A percentile compares a stretch with the other conserved stretches of the same genome.
phyloP scores from a whole-genome alignment of 495 filamentous ascomycete genomes.

The Cladorrhinum samala region DNA sequence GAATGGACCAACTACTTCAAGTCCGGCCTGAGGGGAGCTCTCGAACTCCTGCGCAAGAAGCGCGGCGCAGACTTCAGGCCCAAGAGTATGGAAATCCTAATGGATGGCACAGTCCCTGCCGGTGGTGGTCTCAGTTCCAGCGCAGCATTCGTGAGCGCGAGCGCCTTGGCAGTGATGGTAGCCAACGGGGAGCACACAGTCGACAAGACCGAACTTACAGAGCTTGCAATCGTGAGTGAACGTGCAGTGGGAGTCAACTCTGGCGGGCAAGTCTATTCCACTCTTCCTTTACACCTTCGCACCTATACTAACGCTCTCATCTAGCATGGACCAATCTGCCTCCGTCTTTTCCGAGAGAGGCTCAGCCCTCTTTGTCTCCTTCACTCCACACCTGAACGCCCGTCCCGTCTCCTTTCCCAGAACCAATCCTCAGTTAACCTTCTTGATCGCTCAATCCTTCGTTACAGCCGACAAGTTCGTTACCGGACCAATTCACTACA shows the following conservation, averaged over 20 bases:
- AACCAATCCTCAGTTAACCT: conserved; percentile 74
- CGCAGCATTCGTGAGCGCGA: conserved; percentile 89
- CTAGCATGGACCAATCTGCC: conserved; percentile 93
- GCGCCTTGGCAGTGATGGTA: conserved; percentile 78
- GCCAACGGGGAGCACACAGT: conserved; percentile 76
- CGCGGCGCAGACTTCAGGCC: conserved; percentile 53
- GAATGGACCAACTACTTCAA: conserved; percentile 99
- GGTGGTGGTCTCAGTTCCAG: conserved; percentile 90
- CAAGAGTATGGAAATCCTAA: conserved; percentile 76
- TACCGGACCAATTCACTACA: conserved; percentile 89
- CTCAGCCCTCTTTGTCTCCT: conserved; percentile 83
- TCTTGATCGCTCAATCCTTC: conserved; percentile 91
- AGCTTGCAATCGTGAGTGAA: conserved; percentile 90
- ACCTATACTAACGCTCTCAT: not conserved
- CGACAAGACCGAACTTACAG: conserved; percentile 82
- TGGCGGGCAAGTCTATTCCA: conserved; percentile 61
- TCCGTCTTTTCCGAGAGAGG: conserved; percentile 85
- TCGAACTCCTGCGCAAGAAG: conserved; percentile 70
- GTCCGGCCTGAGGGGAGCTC: conserved; percentile 74
- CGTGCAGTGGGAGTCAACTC: conserved; percentile 93
- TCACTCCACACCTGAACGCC: conserved; percentile 71
- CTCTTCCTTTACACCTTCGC: not conserved
- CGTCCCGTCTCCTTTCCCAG: conserved; percentile 78
- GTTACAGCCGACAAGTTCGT: conserved; percentile 91
- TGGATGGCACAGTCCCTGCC: conserved; percentile 86